Conservation (phyloP, 2,329 filamentous ascomycete genomes). For the Stromatinia cepivora region DNA sequence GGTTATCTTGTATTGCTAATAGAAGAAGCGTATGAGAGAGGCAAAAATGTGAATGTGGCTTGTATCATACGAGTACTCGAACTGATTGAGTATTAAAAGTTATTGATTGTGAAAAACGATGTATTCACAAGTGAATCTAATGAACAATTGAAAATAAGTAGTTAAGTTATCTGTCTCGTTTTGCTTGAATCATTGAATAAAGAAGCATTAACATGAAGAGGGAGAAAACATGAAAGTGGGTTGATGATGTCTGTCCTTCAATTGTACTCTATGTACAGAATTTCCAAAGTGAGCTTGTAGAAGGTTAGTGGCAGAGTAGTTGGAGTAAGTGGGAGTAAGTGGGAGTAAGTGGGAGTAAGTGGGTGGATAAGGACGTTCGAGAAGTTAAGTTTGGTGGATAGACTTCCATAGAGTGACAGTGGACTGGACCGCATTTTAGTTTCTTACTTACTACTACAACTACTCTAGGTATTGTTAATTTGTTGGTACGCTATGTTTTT, state of each 20-base stretch:
- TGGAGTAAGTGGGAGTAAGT: background rate
- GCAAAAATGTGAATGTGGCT: background rate
- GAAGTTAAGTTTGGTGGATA: background rate
- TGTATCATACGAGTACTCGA: background rate
- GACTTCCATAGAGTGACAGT: background rate
- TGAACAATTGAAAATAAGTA: background rate
- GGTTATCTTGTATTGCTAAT: no score
- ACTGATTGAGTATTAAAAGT: background rate
- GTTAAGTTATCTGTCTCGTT: background rate
- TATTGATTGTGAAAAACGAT: background rate
- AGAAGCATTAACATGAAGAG: conserved; percentile 3
- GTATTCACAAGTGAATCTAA: background rate
- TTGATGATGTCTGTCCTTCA: background rate
- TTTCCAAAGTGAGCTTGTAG: background rate
- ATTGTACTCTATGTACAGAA: background rate
- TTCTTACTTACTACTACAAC: no score
- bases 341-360: no score
- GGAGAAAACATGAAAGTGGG: background rate
- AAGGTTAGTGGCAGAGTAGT: background rate
- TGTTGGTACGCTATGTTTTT: no score
- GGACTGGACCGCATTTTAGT: background rate
- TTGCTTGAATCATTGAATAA: background rate
- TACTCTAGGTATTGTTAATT: no score
- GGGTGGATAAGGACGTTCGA: conserved; percentile 12
- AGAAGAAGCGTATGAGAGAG: no score